Conservation (phyloP, 2,329 filamentous ascomycete genomes). For the Aspergillus chevalieri region DNA sequence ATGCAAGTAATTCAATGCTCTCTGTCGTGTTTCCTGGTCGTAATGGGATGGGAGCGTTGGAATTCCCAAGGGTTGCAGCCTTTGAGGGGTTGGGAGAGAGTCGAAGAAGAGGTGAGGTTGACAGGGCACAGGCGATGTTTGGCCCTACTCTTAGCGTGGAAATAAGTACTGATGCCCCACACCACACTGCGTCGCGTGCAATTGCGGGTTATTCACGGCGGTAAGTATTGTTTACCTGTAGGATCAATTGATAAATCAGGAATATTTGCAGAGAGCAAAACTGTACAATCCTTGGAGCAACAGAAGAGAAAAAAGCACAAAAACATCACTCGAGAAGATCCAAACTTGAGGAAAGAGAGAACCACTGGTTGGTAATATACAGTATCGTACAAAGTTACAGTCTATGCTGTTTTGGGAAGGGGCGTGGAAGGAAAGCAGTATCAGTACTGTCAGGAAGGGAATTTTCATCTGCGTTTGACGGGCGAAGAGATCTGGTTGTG, state of each 20-base stretch:
- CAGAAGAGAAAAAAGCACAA: slow-evolving; percentile 9
- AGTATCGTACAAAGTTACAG: not conserved
- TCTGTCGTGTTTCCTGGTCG: not conserved
- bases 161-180: slow-evolving; percentile 33
- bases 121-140: slow-evolving; percentile 37
- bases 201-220: slow-evolving; percentile 11
- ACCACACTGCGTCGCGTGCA: slow-evolving; percentile 26
- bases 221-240: not conserved
- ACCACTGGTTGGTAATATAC: slow-evolving; percentile 1
- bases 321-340: not conserved
- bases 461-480: no score
- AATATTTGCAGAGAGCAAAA: not conserved
- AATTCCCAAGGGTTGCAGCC: no score
- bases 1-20: not conserved
- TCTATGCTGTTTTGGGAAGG: not conserved
- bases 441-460: slow-evolving; percentile 10
- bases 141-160: slow-evolving; percentile 38
- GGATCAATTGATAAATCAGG: not conserved
- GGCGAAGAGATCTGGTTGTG: no score
- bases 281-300: slow-evolving; percentile 3
- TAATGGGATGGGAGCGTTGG: no score
- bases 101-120: slow-evolving; percentile 26
- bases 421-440: slow-evolving; percentile 9
- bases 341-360: no score
- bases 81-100: slow-evolving; percentile 16